Evolutionary conservation across 1,284 basidiomycete species (phyloP).

Genomic region (Ceraceosorus guamensis): DNA sequence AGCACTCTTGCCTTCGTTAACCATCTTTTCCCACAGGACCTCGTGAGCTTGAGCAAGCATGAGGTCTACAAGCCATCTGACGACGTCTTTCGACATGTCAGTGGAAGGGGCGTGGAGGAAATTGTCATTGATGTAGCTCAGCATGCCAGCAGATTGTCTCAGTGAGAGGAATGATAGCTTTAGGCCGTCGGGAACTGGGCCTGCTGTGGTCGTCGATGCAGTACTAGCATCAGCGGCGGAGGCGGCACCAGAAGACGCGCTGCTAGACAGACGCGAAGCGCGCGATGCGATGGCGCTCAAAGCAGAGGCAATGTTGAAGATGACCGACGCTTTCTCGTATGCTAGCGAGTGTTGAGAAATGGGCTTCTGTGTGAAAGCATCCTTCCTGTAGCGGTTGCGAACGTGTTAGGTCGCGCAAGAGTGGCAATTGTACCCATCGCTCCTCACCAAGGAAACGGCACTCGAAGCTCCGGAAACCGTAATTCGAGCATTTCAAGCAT

Average conservation of each 20-base stretch:
- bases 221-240: background rate
- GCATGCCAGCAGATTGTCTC: conserved; percentile 88
- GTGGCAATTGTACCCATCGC: too few species aligned
- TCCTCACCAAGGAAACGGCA: conserved; percentile 78
- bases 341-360: conserved; percentile 93
- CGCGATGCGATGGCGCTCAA: conserved; percentile 80
- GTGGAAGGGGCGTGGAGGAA: conserved; percentile 97
- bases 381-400: conserved; percentile 56
- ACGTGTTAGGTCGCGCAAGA: background rate
- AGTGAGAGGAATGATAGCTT: conserved; percentile 92
- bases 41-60: conserved; percentile 91
- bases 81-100: conserved; percentile 84
- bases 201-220: too few species aligned
- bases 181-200: conserved; percentile 77
- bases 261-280: conserved; percentile 54
- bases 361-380: conserved; percentile 84
- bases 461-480: conserved; percentile 89
- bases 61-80: conserved; percentile 80
- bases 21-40: conserved; percentile 89
- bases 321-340: conserved; percentile 94
- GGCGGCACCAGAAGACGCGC: background rate
- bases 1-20: conserved; percentile 60
- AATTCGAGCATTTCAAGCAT: conserved; percentile 95
- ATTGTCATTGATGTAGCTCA: conserved; percentile 98
- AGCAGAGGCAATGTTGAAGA: conserved; percentile 92